Base-by-base conservation (phyloP, 1,284 basidiomycete species). In the Leccinum ponderosum region DNA sequence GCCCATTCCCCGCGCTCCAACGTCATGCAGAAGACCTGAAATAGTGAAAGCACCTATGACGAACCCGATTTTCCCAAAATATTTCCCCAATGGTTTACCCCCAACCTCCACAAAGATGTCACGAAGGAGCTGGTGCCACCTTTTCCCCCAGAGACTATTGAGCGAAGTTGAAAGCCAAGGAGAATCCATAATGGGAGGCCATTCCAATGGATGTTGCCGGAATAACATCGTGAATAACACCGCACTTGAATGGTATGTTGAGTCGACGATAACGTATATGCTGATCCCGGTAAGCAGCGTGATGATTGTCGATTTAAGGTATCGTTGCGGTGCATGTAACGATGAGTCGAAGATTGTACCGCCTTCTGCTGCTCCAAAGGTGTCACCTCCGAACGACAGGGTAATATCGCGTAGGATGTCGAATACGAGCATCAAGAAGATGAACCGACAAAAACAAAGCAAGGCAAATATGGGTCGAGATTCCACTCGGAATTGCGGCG, bases 31-130 rank as follows among this genome's bases (percentile, higher is more conserved):
- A 2, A 86, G 0, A 15, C 50, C 50, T 12, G 87, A 89, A 14
- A 82, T 64, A 3, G 81, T 55, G 66, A 90, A 90, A 1, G 80
- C 81, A 11, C 85, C 86, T 15, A 89, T 55, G 7, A 86, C 74
- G 5, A 71, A 73, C 6, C 82, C 85, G 4, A 68, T 60, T n/a
- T 78, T 77, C 15, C 85, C 86, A 29, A 82, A 67, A 8, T 82
- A 58, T 37, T 64, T 65, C 35, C 66, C 71, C 8, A 73, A 25
- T 2, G 74, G 73, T 15, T 62, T 64, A 20, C 67, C 64, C 29
- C 78, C 79, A 15, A 80, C 22, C 6, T 58, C 59, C 35, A 80
- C 59, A 61, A 83, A 82, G 25, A 52, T 59, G 5, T 74, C 70
- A 2, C 80, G 76, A 62, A 80, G 79, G 15, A 76, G 55, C 56